These are phyloP conservation scores for Fusarium floridanum DNA, from an alignment of 2,329 filamentous ascomycete species.

Conservation along the genomic window DNA sequence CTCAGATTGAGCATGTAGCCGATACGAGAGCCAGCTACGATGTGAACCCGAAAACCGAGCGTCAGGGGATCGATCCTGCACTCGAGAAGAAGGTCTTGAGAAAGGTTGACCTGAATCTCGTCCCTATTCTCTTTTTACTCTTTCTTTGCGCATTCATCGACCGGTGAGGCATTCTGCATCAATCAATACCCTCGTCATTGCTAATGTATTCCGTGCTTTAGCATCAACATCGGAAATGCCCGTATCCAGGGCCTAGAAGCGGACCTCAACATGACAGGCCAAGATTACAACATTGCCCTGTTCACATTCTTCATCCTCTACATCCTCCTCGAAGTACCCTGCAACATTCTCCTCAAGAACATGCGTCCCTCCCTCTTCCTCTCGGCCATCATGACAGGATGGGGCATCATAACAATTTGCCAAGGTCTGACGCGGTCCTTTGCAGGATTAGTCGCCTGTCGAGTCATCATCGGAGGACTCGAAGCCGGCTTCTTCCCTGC, in stretches of 20 bases:
- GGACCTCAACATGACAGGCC: slow-evolving; percentile 11
- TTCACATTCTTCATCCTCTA: slow-evolving; percentile 74
- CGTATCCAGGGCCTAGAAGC: slow-evolving; percentile 16
- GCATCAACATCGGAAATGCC: slow-evolving; percentile 21
- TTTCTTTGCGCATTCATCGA: slow-evolving; percentile 16
- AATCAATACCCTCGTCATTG: not conserved
- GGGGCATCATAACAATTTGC: slow-evolving; percentile 11
- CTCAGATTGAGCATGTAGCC: not conserved
- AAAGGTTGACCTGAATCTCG: slow-evolving; percentile 8
- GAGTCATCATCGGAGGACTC: slow-evolving; percentile 9
- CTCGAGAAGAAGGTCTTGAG: slow-evolving; percentile 8
- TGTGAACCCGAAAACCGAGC: not conserved
- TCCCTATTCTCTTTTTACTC: slow-evolving; percentile 5
- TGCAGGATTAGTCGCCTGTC: slow-evolving; percentile 4
- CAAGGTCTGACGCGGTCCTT: slow-evolving; percentile 5
- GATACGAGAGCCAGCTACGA: not conserved
- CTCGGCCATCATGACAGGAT: slow-evolving; percentile 4
- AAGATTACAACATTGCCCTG: slow-evolving; percentile 63
- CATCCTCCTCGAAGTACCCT: slow-evolving; percentile 72
- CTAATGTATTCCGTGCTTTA: not conserved
- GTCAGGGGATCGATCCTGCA: not conserved
- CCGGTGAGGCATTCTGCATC: not conserved
- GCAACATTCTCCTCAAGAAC: slow-evolving; percentile 59
- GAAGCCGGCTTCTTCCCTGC: slow-evolving; percentile 21
- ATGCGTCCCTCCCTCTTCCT: slow-evolving; percentile 11